A percentile compares a stretch with the other conserved stretches of the same genome.
These are phyloP conservation scores for Quercus bicolor DNA, from an alignment of 306 rosid species.

Conservation along the genomic window DNA sequence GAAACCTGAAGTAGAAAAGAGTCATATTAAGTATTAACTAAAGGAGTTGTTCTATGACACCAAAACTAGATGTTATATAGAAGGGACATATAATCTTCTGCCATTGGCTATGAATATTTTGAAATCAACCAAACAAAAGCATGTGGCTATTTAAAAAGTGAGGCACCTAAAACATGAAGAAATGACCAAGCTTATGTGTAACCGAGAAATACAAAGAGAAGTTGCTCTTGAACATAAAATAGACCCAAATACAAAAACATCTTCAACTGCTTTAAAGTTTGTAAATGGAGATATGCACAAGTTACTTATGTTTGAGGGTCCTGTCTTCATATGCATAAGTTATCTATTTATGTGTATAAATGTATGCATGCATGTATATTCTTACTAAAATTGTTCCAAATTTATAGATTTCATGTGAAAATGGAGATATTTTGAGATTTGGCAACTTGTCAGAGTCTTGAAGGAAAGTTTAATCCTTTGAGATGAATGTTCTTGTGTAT, in stretches of 20 bases:
- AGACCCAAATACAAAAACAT: not conserved
- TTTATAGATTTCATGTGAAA: not conserved
- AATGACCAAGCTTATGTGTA: not conserved
- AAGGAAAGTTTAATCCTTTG: too few relatives aligned
- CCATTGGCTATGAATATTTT: not conserved
- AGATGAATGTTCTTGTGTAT: not conserved
- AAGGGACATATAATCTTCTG: not conserved
- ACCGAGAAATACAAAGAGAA: not conserved
- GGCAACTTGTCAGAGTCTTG: not conserved
- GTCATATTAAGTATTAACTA: not conserved
- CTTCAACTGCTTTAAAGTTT: not conserved
- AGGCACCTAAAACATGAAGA: not conserved
- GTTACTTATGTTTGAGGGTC: not conserved
- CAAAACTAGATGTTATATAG: not conserved
- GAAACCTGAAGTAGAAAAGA: not conserved
- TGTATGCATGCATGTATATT: not conserved
- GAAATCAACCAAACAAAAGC: not conserved
- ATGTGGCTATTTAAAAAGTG: not conserved
- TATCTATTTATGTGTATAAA: not conserved
- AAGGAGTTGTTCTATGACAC: not conserved
- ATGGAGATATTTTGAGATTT: not conserved
- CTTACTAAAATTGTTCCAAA: not conserved
- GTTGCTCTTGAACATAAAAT: not conserved
- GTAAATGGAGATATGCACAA: not conserved
- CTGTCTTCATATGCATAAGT: not conserved